phyloP scores from a whole-genome alignment of 371 early-diverging fungal genomes.

The Dentiscutata heterogama region DNA sequence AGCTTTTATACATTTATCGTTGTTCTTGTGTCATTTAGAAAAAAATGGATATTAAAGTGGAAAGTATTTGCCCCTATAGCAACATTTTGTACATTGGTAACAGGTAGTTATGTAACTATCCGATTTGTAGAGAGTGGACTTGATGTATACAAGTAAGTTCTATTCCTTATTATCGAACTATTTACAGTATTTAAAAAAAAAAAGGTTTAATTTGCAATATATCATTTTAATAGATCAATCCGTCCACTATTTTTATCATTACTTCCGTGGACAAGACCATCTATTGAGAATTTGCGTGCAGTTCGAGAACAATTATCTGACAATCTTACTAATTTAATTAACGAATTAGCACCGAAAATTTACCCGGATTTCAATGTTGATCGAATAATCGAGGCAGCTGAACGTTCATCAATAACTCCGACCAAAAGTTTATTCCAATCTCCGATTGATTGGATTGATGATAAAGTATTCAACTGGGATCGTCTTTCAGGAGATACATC shows the following conservation, averaged over 20 bases:
- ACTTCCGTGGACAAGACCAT: constrained; percentile 65
- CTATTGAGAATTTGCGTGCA: constrained; percentile 66
- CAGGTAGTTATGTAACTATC: constrained; percentile 85
- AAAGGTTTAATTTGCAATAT: not conserved
- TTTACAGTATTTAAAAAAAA: not conserved
- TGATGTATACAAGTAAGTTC: constrained; percentile 78
- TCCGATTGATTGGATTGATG: constrained; percentile 63
- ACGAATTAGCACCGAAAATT: constrained; percentile 88
- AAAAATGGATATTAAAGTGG: constrained; percentile 52
- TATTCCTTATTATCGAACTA: not conserved
- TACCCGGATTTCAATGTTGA: constrained; percentile 81
- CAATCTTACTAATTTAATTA: constrained; percentile 82
- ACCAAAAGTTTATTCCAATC: constrained; percentile 46
- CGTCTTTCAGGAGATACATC: constrained; percentile 57
- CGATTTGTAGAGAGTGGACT: constrained; percentile 90
- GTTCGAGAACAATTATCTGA: constrained; percentile 80
- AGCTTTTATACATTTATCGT: constrained; percentile 73
- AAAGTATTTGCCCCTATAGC: constrained; percentile 60
- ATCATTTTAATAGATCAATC: constrained; percentile 67
- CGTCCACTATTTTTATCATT: constrained; percentile 85
- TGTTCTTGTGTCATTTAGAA: constrained; percentile 59
- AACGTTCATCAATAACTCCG: not conserved
- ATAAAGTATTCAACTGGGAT: constrained; percentile 71
- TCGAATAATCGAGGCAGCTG: constrained; percentile 47
- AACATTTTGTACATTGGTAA: constrained; percentile 71